Evolutionary conservation across 345 rosid species (phyloP).

Genomic region (Bruguiera sexangula): DNA sequence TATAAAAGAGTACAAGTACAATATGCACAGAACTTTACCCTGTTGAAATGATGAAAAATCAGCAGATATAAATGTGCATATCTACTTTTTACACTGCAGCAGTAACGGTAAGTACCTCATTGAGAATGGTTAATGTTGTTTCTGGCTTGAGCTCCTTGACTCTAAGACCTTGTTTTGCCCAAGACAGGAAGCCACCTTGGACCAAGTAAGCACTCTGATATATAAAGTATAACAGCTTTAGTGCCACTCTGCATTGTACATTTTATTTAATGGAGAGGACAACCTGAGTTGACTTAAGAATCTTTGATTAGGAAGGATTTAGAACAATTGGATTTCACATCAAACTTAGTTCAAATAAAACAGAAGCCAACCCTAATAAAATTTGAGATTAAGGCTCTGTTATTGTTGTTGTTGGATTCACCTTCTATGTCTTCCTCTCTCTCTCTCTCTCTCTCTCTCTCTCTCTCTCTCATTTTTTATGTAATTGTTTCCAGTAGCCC

Average conservation of each 20-base stretch:
- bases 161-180: slow-evolving; percentile 73
- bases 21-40: not conserved
- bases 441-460: no score
- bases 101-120: slow-evolving; percentile 49
- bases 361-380: no score
- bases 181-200: slow-evolving; percentile 83
- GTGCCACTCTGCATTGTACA: not conserved
- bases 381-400: no score
- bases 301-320: no score
- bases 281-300: no score
- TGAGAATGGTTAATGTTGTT: slow-evolving; percentile 69
- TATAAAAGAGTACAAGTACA: no score
- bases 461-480: no score
- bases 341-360: no score
- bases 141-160: slow-evolving; percentile 79
- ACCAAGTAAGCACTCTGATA: slow-evolving; percentile 72
- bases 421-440: no score
- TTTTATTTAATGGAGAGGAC: not conserved
- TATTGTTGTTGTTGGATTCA: no score
- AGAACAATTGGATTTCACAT: no score
- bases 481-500: no score
- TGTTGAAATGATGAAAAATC: slow-evolving; percentile 2
- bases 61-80: not conserved
- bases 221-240: slow-evolving; percentile 10
- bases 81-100: slow-evolving; percentile 4